Base-by-base conservation (phyloP, 2,329 filamentous ascomycete genomes). In the Lasiodiplodia sp. region DNA sequence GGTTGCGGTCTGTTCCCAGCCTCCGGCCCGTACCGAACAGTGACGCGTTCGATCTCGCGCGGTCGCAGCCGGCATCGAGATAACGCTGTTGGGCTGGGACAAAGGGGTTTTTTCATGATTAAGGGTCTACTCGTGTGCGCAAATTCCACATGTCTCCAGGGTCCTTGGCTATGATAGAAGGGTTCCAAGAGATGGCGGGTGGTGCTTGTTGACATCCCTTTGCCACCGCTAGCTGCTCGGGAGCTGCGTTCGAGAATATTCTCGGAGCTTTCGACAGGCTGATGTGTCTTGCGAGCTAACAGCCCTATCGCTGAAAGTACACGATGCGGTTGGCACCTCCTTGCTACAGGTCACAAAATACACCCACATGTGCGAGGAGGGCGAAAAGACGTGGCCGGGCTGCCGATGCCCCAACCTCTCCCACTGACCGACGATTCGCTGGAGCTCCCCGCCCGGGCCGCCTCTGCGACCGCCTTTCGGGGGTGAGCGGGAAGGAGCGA, bases 401-500 rank as follows among this genome's bases (percentile, higher is more conserved):
- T 57, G 55, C 31, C 55, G 18, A 12, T 21, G 8, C 5, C 16
- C 25, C 25, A 18, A 56, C 25, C 53, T 16, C 53, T 25, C 6
- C 53, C 53, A 25, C 49, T 56, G 53, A n/a, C 31, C 55, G 55
- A 25, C 55, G 10, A 23, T n/a, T 37, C n/a, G 34, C 25, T 10
- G n/a, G 53, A 7, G 14, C 34, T 38, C 28, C 23, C 18, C 31
- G 4, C 40, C 18, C 16, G 44, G 44, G 44, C 44, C 60, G 60
- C 60, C 47, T 52, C n/a, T 18, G 21, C 18, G 31, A 64, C 60
- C 60, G 60, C 47, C 60, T 64, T 64, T 52, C 60, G 60, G 44
- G 60, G 60, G 44, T n/a, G 38, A n/a, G 51, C 60, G 60, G 60
- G 60, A 64, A 64, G 60, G 60, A 64, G 18, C 25, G 58, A 49